Percentiles rank a stretch among this genome's conserved stretches.
Conservation (phyloP, 225 moss, liverwort and hornwort species). For the Bryoerythrophyllum caledonicum region DNA sequence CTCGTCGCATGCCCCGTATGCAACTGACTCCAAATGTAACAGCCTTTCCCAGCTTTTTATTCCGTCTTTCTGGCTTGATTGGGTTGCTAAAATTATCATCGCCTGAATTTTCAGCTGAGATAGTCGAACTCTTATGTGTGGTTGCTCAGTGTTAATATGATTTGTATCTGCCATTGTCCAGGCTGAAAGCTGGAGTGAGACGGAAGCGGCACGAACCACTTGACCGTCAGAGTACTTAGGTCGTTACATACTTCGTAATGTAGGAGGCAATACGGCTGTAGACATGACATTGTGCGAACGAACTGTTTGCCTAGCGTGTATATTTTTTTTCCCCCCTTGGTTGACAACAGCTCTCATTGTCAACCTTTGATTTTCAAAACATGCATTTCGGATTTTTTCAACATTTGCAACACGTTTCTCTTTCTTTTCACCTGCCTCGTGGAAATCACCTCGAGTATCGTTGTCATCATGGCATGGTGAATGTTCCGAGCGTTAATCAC, state of each 20-base stretch:
- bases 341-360: constrained; percentile 31
- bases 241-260: neutral
- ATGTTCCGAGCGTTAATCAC: neutral
- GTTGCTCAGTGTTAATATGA: neutral
- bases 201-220: neutral
- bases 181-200: constrained; percentile 26
- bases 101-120: constrained; percentile 3
- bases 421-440: neutral
- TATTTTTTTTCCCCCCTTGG: neutral
- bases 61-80: neutral
- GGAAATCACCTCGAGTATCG: neutral
- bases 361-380: constrained; percentile 20
- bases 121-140: neutral
- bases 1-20: constrained; percentile 58
- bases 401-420: constrained; percentile 2
- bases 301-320: constrained; percentile 24
- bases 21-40: constrained; percentile 48
- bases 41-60: neutral
- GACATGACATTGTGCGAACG: constrained; percentile 20
- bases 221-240: neutral
- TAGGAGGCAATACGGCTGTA: constrained; percentile 23
- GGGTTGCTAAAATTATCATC: neutral
- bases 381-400: neutral
- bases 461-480: neutral
- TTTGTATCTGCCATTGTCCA: constrained; percentile 21